Percentiles rank a stretch among this genome's conserved stretches.
These are phyloP conservation scores for Gossypium davidsonii DNA, from an alignment of 441 rosid species.

Conservation along the genomic window DNA sequence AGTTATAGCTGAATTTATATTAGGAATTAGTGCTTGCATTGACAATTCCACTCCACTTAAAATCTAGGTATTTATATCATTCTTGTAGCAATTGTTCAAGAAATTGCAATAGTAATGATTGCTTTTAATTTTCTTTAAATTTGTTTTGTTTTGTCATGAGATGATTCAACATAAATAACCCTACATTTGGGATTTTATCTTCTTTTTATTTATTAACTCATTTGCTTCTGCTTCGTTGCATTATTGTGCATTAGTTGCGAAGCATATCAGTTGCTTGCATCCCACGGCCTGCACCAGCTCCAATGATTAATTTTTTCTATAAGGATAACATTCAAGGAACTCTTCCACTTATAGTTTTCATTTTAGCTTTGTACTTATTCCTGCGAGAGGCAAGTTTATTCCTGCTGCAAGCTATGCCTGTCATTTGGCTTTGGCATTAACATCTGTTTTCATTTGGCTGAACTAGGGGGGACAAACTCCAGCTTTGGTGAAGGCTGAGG, in stretches of 20 bases:
- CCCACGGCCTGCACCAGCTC: no score
- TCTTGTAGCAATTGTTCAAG: no score
- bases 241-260: background rate
- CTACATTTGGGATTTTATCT: background rate
- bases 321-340: background rate
- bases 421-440: constrained; percentile 11
- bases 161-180: background rate
- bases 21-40: background rate
- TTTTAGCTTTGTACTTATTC: background rate
- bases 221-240: background rate
- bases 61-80: background rate
- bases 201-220: background rate
- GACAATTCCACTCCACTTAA: background rate
- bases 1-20: background rate
- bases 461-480: constrained; percentile 65
- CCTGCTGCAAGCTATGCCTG: background rate
- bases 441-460: constrained; percentile 12
- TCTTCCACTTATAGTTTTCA: background rate
- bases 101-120: background rate
- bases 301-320: background rate
- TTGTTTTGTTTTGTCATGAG: background rate
- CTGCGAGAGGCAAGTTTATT: background rate
- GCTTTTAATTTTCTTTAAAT: background rate
- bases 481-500: constrained; percentile 69
- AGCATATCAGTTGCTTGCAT: no score